A percentile compares a stretch with the other conserved stretches of the same genome.
Evolutionary conservation across 2,329 filamentous ascomycete species (phyloP).

Genomic region (Plenodomus biglobosus): DNA sequence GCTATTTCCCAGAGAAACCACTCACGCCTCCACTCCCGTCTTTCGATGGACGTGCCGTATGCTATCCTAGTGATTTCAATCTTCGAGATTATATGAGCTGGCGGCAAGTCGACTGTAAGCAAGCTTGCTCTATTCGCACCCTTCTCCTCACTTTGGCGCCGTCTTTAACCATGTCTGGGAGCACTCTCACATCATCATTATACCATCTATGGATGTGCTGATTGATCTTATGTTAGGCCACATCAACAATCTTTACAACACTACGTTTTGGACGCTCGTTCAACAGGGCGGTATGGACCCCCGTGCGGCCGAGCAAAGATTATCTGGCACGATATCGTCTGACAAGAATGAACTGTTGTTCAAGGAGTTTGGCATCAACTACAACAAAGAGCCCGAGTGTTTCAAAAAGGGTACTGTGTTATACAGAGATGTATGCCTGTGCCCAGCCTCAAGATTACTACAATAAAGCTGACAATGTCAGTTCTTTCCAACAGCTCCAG

Average conservation of each 20-base stretch:
- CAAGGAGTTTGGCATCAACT: slow-evolving; percentile 86
- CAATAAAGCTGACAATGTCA: slow-evolving; percentile 17
- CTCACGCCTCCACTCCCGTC: slow-evolving; percentile 77
- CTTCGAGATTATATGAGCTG: slow-evolving; percentile 94
- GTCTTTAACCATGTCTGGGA: background rate
- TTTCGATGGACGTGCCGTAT: slow-evolving; percentile 89
- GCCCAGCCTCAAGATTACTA: background rate
- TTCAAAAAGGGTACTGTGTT: slow-evolving; percentile 92
- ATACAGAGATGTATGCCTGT: slow-evolving; percentile 70
- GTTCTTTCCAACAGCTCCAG: slow-evolving; percentile 30
- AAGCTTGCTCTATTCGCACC: background rate
- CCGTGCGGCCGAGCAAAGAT: slow-evolving; percentile 75
- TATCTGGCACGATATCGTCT: slow-evolving; percentile 77
- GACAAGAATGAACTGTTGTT: slow-evolving; percentile 98
- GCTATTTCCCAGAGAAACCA: slow-evolving; percentile 70
- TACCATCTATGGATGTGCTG: background rate
- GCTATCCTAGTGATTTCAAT: slow-evolving; percentile 80
- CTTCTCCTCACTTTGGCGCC: background rate
- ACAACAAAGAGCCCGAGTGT: slow-evolving; percentile 93
- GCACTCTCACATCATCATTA: background rate
- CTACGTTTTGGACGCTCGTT: slow-evolving; percentile 90
- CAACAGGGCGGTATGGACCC: slow-evolving; percentile 73
- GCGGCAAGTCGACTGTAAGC: slow-evolving; percentile 91
- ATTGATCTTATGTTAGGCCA: slow-evolving; percentile 61
- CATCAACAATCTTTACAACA: slow-evolving; percentile 99